Percentiles rank a stretch among this genome's conserved stretches.
These are phyloP conservation scores for Debaryomyces nepalensis DNA, from an alignment of 1,139 yeast genomes.

Conservation along the genomic window DNA sequence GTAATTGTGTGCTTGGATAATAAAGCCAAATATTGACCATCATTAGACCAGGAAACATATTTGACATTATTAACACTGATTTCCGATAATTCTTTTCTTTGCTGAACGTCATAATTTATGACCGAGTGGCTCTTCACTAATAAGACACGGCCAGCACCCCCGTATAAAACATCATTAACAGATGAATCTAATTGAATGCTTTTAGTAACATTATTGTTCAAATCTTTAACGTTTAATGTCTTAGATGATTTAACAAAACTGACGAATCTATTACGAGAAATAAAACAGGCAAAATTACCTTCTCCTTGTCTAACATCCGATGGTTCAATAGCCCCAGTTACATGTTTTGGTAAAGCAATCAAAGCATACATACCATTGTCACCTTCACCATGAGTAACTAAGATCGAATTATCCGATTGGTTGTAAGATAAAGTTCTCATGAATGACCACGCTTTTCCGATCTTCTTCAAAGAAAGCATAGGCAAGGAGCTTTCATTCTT, in stretches of 20 bases:
- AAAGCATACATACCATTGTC: constrained; percentile 70
- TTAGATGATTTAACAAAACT: constrained; percentile 70
- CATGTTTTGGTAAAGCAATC: constrained; percentile 80
- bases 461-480: constrained; percentile 78
- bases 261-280: constrained; percentile 93
- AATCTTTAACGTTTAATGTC: constrained; percentile 79
- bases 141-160: constrained; percentile 84
- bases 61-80: constrained; percentile 79
- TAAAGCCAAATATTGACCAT: constrained; percentile 86
- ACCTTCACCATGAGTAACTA: constrained; percentile 80
- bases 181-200: constrained; percentile 74
- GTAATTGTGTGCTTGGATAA: constrained; percentile 93
- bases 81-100: constrained; percentile 76
- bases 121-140: constrained; percentile 75
- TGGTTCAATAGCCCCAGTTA: constrained; percentile 92
- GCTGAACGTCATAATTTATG: constrained; percentile 89
- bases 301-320: constrained; percentile 76
- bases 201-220: constrained; percentile 81
- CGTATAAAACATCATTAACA: constrained; percentile 73
- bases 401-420: constrained; percentile 86
- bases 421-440: constrained; percentile 86
- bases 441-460: constrained; percentile 86
- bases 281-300: constrained; percentile 85
- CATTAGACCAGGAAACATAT: constrained; percentile 87
- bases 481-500: constrained; percentile 71